phyloP scores from a whole-genome alignment of 2,329 filamentous ascomycete genomes.

The Colletotrichum kahawae region DNA sequence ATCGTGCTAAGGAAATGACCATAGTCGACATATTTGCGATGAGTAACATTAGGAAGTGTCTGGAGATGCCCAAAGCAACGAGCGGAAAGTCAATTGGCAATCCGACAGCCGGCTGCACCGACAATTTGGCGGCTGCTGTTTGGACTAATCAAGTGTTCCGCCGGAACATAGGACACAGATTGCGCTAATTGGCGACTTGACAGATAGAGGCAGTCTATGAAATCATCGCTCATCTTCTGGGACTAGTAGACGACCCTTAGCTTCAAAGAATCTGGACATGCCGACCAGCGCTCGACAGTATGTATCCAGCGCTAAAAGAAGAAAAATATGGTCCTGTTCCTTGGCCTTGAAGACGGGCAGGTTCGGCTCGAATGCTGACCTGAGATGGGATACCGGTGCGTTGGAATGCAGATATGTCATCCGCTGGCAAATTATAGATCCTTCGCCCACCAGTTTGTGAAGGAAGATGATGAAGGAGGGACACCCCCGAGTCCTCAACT shows the following conservation, averaged over 20 bases:
- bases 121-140: background rate
- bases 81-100: background rate
- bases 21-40: background rate
- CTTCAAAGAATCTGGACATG: background rate
- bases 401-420: background rate
- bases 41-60: background rate
- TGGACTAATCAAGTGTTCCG: background rate
- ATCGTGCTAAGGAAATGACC: background rate
- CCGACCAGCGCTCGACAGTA: background rate
- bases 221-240: constrained; percentile 12
- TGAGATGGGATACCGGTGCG: background rate
- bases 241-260: background rate
- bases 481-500: background rate
- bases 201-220: background rate
- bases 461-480: background rate
- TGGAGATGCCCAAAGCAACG: background rate
- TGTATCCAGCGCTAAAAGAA: background rate
- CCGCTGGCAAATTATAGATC: background rate
- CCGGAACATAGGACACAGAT: background rate
- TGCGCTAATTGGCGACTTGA: background rate
- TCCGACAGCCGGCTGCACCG: background rate
- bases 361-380: background rate
- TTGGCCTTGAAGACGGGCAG: background rate
- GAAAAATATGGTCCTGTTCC: background rate
- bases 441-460: background rate